Conservation (phyloP, 768 basidiomycete genomes). For the Tulasnella sp. region DNA sequence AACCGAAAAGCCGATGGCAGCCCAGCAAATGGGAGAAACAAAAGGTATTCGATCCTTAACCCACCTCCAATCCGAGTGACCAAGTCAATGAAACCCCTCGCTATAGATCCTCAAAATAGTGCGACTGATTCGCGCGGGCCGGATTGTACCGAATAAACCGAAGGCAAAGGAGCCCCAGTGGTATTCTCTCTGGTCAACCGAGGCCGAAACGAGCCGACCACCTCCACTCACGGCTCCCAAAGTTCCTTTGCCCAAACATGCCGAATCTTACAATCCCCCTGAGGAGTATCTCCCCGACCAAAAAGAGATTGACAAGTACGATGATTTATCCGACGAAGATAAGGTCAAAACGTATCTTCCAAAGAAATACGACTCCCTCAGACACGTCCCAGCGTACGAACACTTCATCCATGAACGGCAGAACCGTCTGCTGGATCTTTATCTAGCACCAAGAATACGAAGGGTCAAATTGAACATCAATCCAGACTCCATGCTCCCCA, state of each 20-base stretch:
- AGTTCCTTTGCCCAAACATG: conserved; percentile 78
- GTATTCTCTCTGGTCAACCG: conserved; percentile 82
- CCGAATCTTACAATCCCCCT: conserved; percentile 98
- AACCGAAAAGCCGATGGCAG: conserved; percentile 94
- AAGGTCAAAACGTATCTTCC: conserved; percentile 86
- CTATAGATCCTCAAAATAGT: conserved; percentile 97
- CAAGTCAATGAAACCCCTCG: neutral
- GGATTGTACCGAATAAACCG: conserved; percentile 86
- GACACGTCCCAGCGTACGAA: conserved; percentile 88
- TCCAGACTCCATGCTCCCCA: conserved; percentile 85
- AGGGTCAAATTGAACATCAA: conserved; percentile 86
- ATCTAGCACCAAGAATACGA: conserved; percentile 90
- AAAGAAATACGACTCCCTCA: conserved; percentile 75
- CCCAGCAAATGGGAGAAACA: conserved; percentile 99
- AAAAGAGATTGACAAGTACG: conserved; percentile 78
- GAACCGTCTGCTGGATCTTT: conserved; percentile 89
- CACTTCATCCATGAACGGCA: conserved; percentile 92
- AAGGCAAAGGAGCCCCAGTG: conserved; percentile 67
- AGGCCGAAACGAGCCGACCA: conserved; percentile 58
- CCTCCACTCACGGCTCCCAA: conserved; percentile 95
- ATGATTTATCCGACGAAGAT: conserved; percentile 79
- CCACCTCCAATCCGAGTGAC: neutral
- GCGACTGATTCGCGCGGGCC: conserved; percentile 93
- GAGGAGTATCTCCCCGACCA: conserved; percentile 90
- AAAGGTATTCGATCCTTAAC: conserved; percentile 57